Base-by-base conservation (phyloP, 2,329 filamentous ascomycete genomes). In the Colletotrichum orchidophilum region DNA sequence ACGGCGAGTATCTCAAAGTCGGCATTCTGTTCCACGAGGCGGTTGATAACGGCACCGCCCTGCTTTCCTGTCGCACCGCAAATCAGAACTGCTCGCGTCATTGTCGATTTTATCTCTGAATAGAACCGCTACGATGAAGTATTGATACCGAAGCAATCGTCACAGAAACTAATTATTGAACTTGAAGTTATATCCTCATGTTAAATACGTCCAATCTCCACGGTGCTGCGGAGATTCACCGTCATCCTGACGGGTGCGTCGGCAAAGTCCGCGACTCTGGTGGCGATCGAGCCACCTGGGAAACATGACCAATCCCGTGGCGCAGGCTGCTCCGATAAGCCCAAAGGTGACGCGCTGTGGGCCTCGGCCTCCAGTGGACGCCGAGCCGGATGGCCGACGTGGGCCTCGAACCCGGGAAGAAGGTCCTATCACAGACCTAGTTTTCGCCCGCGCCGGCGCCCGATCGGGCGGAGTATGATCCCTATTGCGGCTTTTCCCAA, bases 1-100 rank as follows among this genome's bases (percentile, higher is more conserved):
- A 92, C 82, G 7, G 90, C 91, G 18, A 90, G 83, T 63, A 92
- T 87, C 13, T 85, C 82, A 70, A 86, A 84, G 74, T 78, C 72
- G 57, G 78, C 74, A n/a, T 80, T 75, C 5, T 76, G 69, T 26
- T 75, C 74, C 24, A 81, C 49, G 8, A 83, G 74, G 12, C 74
- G 74, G 29, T 74, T 75, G 50, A 83, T 77, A 26, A 81, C 76
- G 31, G 80, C 79, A 24, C 81, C 77, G 31, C 81, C 81, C 62
- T 83, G 81, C 50, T 82, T 81, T 66, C 81, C 81, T 2, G 81
- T 83, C 29, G 81, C 80, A 18, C 81, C 81, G 2, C 75, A 77
- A 31, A 83, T 74, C 18, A 83, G 75, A 26, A 82, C 70, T 58
- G 79, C 71, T 21, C 76, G 76, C 13, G 76, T 71, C 76, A 78